phyloP scores from a whole-genome alignment of 495 filamentous ascomycete species.

The Venustampulla echinocandica region DNA sequence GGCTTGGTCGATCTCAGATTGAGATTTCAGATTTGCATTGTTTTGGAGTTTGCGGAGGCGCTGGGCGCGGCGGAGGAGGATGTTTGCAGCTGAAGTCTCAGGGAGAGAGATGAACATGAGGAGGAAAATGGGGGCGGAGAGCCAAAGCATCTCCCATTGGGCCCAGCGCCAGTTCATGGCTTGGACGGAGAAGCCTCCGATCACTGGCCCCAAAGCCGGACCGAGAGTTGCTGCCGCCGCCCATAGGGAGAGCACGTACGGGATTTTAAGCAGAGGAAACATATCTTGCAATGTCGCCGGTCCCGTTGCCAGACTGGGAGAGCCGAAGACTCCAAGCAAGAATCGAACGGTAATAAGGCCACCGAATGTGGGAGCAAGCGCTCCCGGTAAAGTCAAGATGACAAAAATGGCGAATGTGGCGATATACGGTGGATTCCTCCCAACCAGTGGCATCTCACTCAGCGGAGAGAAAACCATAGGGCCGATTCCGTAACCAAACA shows the following conservation, averaged over 20 bases:
- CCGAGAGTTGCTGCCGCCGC: slow-evolving; percentile 31
- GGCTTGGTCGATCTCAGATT: slow-evolving; percentile 41
- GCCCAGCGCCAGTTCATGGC: slow-evolving; percentile 33
- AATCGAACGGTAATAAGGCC: slow-evolving; percentile 67
- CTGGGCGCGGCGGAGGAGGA: slow-evolving; percentile 29
- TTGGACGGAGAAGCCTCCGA: slow-evolving; percentile 32
- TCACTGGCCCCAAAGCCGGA: slow-evolving; percentile 36
- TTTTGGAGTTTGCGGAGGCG: slow-evolving; percentile 34
- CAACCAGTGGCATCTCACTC: slow-evolving; percentile 54
- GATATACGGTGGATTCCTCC: slow-evolving; percentile 59
- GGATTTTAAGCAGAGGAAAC: slow-evolving; percentile 54
- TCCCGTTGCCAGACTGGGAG: slow-evolving; percentile 66
- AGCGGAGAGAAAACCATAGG: slow-evolving; percentile 31
- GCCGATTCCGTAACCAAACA: slow-evolving; percentile 48
- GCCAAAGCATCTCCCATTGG: slow-evolving; percentile 43
- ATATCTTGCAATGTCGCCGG: slow-evolving; percentile 68
- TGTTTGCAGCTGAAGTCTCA: slow-evolving; percentile 35
- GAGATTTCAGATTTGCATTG: slow-evolving; percentile 33
- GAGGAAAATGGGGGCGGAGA: slow-evolving; percentile 33
- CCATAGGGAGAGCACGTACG: slow-evolving; percentile 60
- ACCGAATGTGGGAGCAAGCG: slow-evolving; percentile 56
- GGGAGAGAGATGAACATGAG: slow-evolving; percentile 36
- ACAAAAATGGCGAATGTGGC: slow-evolving; percentile 59
- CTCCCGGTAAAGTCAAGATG: slow-evolving; percentile 64
- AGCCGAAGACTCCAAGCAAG: slow-evolving; percentile 62